Evolutionary conservation across 2,329 filamentous ascomycete genomes (phyloP), one percentile per base, ranked within the genome.

Genomic region (Talaromyces piceae): DNA sequence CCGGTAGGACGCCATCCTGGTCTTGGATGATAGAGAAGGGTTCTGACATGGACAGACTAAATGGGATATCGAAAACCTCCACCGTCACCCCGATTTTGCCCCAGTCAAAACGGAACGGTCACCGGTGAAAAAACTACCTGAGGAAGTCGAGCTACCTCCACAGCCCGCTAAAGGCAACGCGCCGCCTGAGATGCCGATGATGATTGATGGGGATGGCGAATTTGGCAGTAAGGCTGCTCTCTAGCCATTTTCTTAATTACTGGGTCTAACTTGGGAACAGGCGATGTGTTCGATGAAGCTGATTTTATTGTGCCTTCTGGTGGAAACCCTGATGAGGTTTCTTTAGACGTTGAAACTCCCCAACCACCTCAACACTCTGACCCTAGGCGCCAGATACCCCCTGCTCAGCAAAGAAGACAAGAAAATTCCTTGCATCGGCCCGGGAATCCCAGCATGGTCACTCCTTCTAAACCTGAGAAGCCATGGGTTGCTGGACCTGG

Each of bases 21-120:
- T 27, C 12, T n/a, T 3, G 25, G 22, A 9, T 25, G 31, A 23
- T 43, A 18, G 22, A 8, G 12, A 33, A n/a, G n/a, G 26, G 49
- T 49, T 41, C 45, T n/a, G 16, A 43, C 51, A 46, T 41, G 20
- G 41, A 26, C 49, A 74, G 57, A 79, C 82, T 26, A 89, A 80
- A 67, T 95, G 90, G 72, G 83, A 91, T 58, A 82, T 87, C 55
- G 78, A 80, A n/a, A 84, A 84, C 37, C 76, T 97, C 31, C 85
- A 96, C 69, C 81, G 91, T 33, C 91, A 95, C 67, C 72, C 81
- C 1, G 87, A 91, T 63, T 94, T 80, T 65, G 79, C 72, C 13
- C 76, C 77, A 4, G 64, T 77, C 22, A 86, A 84, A 65, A 82
- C 79, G 62, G 78, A 83, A 53, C 64, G 70, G 2, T 60, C 61